Percentiles rank a stretch among this genome's conserved stretches.
Evolutionary conservation across 129 eudicot genomes (phyloP).

Genomic region (Sambucus nigra): DNA sequence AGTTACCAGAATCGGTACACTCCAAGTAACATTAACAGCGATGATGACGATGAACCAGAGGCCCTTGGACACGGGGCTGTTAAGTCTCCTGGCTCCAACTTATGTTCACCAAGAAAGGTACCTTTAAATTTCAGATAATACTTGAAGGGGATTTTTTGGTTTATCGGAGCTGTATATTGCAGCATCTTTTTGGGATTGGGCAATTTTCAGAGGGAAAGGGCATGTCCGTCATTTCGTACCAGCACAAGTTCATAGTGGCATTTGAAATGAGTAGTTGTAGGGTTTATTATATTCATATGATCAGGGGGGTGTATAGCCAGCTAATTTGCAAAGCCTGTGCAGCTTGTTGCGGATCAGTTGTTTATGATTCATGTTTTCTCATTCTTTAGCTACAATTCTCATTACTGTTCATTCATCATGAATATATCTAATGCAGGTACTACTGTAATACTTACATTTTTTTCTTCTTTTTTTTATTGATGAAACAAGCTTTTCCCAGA

Average conservation of each 20-base stretch:
- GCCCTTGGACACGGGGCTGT: conserved; percentile 19
- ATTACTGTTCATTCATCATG: not conserved
- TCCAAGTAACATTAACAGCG: conserved; percentile 49
- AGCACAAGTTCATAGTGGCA: not conserved
- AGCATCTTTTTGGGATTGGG: not conserved
- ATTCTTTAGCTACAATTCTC: too few species aligned
- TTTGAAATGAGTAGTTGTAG: not conserved
- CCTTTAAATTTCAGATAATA: conserved; percentile 23
- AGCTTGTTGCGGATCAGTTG: not conserved
- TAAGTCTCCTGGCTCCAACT: conserved; percentile 40
- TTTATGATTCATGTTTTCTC: not conserved
- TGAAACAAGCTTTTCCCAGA: not conserved
- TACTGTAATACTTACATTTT: not conserved
- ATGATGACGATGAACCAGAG: conserved; percentile 72
- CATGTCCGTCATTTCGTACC: not conserved
- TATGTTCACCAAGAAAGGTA: conserved; percentile 54
- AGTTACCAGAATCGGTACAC: conserved; percentile 53
- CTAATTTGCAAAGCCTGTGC: not conserved
- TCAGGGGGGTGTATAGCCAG: not conserved
- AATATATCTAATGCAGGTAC: not conserved
- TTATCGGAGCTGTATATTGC: not conserved
- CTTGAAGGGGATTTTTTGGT: not conserved
- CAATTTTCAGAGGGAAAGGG: not conserved
- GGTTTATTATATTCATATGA: not conserved
- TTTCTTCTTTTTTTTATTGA: not conserved